Conservation (phyloP, 306 rosid species). For the Acacia melanoxylon region DNA sequence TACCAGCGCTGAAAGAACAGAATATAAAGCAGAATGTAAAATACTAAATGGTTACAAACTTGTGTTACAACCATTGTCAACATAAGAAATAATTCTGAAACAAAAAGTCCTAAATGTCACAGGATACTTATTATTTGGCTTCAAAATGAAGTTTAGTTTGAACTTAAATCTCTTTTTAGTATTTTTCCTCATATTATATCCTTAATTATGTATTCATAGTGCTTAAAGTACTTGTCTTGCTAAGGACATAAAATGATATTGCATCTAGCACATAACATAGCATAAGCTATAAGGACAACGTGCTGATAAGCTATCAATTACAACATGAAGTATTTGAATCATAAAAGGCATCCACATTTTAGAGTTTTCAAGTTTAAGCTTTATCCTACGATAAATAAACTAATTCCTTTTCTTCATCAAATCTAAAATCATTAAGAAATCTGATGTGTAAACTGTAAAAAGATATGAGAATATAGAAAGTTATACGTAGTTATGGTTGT, state of each 20-base stretch:
- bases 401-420: not conserved
- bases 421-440: not conserved
- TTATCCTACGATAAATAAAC: not conserved
- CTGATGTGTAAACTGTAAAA: too few species aligned
- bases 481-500: too few species aligned
- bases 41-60: not conserved
- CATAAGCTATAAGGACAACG: not conserved
- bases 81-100: not conserved
- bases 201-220: not conserved
- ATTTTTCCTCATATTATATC: not conserved
- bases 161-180: not conserved
- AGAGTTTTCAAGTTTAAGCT: not conserved
- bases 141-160: not conserved
- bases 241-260: not conserved
- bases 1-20: slow-evolving; percentile 64
- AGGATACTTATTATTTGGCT: not conserved
- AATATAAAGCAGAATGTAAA: not conserved
- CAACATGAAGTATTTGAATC: not conserved
- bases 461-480: too few species aligned
- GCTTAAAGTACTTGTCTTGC: not conserved
- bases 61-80: not conserved
- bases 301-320: not conserved
- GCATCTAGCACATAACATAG: not conserved
- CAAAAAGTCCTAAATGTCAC: not conserved
- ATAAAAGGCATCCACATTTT: not conserved